These are phyloP conservation scores for Leucocoprinus sp. DNA, from an alignment of 768 basidiomycete species.

Conservation along the genomic window DNA sequence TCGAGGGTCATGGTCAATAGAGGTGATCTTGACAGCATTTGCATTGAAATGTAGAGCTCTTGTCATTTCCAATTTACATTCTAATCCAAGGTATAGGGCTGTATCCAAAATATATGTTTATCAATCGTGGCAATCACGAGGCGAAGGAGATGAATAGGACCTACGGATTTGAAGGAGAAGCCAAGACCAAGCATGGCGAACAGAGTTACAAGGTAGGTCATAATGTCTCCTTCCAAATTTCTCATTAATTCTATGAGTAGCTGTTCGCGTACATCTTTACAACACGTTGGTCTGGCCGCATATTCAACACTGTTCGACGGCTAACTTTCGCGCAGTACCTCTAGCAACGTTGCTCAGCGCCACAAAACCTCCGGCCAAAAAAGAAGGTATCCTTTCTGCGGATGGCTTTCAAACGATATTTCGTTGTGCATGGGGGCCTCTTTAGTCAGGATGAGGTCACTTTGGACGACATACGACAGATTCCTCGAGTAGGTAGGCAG, in stretches of 20 bases:
- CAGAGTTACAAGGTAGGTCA: constrained; percentile 76
- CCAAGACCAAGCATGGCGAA: constrained; percentile 94
- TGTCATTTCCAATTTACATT: background rate
- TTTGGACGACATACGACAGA: constrained; percentile 84
- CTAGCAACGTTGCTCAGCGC: constrained; percentile 80
- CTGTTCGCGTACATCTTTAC: constrained; percentile 95
- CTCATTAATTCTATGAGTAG: constrained; percentile 25
- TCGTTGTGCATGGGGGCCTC: constrained; percentile 92
- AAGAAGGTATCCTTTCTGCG: constrained; percentile 62
- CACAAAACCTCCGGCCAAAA: constrained; percentile 45
- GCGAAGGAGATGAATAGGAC: constrained; percentile 94
- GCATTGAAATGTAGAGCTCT: constrained; percentile 80
- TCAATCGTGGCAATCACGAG: constrained; percentile 97
- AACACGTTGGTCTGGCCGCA: constrained; percentile 42
- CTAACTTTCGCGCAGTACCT: constrained; percentile 51
- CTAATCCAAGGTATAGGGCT: constrained; percentile 52
- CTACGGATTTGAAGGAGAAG: constrained; percentile 94
- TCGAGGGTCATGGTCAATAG: constrained; percentile 91
- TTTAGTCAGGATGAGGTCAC: constrained; percentile 96
- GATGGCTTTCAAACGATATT: constrained; percentile 82
- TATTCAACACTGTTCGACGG: background rate
- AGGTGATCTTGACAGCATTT: constrained; percentile 88
- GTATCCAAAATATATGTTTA: constrained; percentile 80
- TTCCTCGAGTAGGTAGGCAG: constrained; percentile 80
- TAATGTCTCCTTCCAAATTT: background rate